Conservation (phyloP, 495 filamentous ascomycete genomes). For the Neurospora sp. region DNA sequence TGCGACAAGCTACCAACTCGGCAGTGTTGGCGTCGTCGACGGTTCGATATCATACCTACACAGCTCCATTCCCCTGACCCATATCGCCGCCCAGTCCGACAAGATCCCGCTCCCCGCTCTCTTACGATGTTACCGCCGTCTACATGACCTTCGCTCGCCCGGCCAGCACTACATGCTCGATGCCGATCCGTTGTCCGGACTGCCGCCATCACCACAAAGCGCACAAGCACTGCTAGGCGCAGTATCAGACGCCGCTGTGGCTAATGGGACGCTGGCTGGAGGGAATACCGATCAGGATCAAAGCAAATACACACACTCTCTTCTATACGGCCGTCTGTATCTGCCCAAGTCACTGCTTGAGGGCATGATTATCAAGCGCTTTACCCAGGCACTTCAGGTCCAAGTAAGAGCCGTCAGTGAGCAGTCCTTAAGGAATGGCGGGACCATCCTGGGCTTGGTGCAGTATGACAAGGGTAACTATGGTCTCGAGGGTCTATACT, state of each 20-base stretch:
- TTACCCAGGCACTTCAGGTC: conserved; percentile 69
- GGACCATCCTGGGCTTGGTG: conserved; percentile 65
- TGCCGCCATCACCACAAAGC: not conserved
- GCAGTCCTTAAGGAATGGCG: conserved; percentile 59
- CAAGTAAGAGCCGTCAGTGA: conserved; percentile 77
- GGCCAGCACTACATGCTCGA: conserved; percentile 3
- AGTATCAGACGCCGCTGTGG: not conserved
- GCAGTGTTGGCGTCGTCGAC: conserved; percentile 76
- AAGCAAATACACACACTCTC: conserved; percentile 28
- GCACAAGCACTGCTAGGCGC: not conserved
- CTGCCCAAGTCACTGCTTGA: conserved; percentile 77
- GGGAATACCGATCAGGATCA: not conserved
- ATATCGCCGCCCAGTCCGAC: conserved; percentile 37
- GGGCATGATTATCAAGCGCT: conserved; percentile 72
- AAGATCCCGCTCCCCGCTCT: conserved; percentile 38
- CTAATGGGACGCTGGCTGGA: not conserved
- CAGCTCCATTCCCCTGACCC: conserved; percentile 61
- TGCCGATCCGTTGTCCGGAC: not conserved
- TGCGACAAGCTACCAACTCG: conserved; percentile 81
- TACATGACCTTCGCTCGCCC: conserved; percentile 26
- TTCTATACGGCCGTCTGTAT: conserved; percentile 85
- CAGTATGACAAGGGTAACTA: conserved; percentile 86
- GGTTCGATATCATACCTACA: conserved; percentile 89
- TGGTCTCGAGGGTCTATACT: conserved; percentile 82
- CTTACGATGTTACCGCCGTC: conserved; percentile 32